Conservation (phyloP, 2,329 filamentous ascomycete genomes). For the Capronia epimyces region DNA sequence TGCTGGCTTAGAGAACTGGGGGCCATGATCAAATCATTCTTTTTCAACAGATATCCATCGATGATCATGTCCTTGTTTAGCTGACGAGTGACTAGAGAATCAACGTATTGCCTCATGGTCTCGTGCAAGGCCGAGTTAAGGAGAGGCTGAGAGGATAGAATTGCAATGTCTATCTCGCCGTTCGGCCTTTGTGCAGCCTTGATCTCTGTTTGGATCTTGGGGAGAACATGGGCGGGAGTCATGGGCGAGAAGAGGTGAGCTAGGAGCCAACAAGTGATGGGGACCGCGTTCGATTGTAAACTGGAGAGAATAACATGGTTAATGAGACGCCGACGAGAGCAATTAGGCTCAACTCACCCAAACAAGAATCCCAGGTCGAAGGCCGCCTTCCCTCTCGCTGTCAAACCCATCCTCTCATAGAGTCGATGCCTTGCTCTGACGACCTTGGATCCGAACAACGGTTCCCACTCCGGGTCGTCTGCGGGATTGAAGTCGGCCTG, state of each 20-base stretch:
- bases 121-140: conserved; percentile 41
- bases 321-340: neutral
- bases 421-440: conserved; percentile 20
- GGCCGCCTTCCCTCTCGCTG: conserved; percentile 25
- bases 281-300: conserved; percentile 39
- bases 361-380: conserved; percentile 35
- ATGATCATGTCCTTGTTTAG: conserved; percentile 14
- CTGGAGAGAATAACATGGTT: conserved; percentile 2
- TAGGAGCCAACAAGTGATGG: conserved; percentile 41
- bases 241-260: conserved; percentile 40
- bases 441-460: neutral
- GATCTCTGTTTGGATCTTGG: conserved; percentile 40
- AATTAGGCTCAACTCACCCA: conserved; percentile 14
- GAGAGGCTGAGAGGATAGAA: conserved; percentile 37
- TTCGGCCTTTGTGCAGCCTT: conserved; percentile 34
- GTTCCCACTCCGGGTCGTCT: conserved; percentile 10
- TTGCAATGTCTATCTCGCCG: conserved; percentile 36
- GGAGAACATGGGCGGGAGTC: conserved; percentile 32
- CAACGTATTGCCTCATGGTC: conserved; percentile 39
- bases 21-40: conserved; percentile 20
- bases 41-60: conserved; percentile 15
- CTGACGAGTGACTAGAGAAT: conserved; percentile 27
- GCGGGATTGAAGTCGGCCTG: conserved; percentile 2
- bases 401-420: conserved; percentile 11
- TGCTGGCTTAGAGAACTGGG: conserved; percentile 18